Evolutionary conservation across 306 rosid species (phyloP).

Genomic region (Rosa chinensis): DNA sequence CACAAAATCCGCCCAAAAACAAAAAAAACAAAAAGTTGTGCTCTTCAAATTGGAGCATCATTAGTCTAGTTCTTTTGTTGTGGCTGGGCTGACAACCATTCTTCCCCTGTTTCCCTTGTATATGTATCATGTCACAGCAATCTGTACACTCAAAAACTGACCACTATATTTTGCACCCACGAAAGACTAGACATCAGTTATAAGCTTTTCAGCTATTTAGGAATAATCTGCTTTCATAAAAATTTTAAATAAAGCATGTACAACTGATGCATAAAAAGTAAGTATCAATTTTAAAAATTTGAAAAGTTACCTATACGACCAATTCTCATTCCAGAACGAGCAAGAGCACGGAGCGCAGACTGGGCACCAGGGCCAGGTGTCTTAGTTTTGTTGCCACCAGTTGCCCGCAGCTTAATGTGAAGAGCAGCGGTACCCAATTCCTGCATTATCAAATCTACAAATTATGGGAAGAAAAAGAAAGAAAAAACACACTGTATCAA

Average conservation of each 20-base stretch:
- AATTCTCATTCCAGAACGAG: slow-evolving; percentile 92
- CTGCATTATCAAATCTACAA: slow-evolving; percentile 31
- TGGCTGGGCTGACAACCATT: no score
- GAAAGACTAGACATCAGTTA: not conserved
- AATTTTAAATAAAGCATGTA: not conserved
- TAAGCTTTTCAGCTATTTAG: not conserved
- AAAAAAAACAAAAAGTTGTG: no score
- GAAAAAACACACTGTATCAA: not conserved
- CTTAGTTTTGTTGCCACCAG: slow-evolving; percentile 83
- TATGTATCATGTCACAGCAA: no score
- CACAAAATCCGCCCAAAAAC: no score
- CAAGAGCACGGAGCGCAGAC: slow-evolving; percentile 88
- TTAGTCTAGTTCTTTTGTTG: no score
- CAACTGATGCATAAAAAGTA: not conserved
- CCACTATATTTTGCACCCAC: no score
- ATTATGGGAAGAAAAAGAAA: not conserved
- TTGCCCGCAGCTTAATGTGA: slow-evolving; percentile 81
- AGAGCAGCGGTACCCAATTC: slow-evolving; percentile 83
- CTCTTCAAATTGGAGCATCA: no score
- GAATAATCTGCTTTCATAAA: not conserved
- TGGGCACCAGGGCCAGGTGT: slow-evolving; percentile 97
- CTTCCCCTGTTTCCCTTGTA: no score
- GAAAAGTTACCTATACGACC: slow-evolving; percentile 69
- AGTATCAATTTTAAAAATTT: not conserved
- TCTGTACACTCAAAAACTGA: not conserved